These are phyloP conservation scores for Pulicaria dysenterica DNA, from an alignment of 129 eudicot genomes.

Conservation along the genomic window DNA sequence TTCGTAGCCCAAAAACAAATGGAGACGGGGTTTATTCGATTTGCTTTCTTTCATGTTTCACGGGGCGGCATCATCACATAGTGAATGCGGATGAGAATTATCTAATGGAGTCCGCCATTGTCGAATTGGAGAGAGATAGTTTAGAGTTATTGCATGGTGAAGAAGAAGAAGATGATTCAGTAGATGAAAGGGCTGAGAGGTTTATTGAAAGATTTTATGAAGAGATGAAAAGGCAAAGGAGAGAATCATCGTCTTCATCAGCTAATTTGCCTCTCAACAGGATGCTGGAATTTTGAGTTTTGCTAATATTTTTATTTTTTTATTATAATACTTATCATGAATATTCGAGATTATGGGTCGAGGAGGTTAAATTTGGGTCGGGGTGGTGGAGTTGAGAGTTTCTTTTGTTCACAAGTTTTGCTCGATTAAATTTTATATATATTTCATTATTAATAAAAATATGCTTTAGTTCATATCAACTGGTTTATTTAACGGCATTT, in stretches of 20 bases:
- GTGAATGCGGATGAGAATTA: slow-evolving; percentile 19
- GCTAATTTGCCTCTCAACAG: slow-evolving; percentile 30
- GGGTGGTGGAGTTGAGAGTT: not conserved
- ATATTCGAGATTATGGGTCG: slow-evolving; percentile 10
- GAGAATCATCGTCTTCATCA: slow-evolving; percentile 40
- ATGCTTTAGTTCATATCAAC: not conserved
- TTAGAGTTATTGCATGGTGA: slow-evolving; percentile 22
- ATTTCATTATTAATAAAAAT: not conserved
- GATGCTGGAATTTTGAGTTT: slow-evolving; percentile 33
- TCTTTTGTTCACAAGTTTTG: slow-evolving; percentile 12
- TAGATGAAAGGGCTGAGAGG: slow-evolving; percentile 80
- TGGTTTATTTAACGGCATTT: no score
- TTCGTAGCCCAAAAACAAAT: slow-evolving; percentile 22
- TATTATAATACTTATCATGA: not conserved
- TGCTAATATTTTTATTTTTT: not conserved
- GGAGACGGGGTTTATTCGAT: slow-evolving; percentile 35
- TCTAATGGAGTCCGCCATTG: slow-evolving; percentile 34
- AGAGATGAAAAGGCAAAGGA: slow-evolving; percentile 72
- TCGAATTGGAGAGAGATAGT: slow-evolving; percentile 26
- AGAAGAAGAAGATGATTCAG: slow-evolving; percentile 47
- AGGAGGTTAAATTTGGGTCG: not conserved
- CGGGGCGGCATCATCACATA: slow-evolving; percentile 25
- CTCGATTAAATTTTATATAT: slow-evolving; percentile 1
- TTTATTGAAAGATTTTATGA: slow-evolving; percentile 71
- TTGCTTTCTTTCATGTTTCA: slow-evolving; percentile 47